Conservation (phyloP, 2,329 filamentous ascomycete genomes). For the Aspergillus fijiensis region DNA sequence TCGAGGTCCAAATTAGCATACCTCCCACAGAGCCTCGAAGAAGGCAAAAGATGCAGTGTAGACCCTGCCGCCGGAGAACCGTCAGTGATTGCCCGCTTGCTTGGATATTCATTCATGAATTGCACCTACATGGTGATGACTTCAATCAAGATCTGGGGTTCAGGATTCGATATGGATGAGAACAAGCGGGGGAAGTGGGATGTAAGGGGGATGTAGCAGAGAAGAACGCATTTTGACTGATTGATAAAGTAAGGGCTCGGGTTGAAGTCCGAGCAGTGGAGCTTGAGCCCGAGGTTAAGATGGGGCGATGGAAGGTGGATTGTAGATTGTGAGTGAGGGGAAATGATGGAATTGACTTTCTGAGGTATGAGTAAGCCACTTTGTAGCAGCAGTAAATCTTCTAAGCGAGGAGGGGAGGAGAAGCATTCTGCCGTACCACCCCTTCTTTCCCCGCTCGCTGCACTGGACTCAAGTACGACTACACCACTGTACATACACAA, state of each 20-base stretch:
- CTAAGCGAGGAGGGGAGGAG: too few species aligned
- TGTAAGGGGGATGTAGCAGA: background rate
- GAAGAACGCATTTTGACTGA: too few species aligned
- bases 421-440: too few species aligned
- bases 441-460: too few species aligned
- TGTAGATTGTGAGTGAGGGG: background rate
- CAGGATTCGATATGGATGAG: too few species aligned
- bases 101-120: background rate
- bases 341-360: background rate
- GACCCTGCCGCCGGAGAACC: slow-evolving; percentile 22
- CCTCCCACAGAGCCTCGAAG: slow-evolving; percentile 67
- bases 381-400: background rate
- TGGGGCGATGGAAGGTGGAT: background rate
- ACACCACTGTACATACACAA: too few species aligned
- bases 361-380: background rate
- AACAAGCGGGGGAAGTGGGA: background rate
- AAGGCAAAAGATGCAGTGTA: slow-evolving; percentile 78
- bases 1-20: slow-evolving; percentile 38
- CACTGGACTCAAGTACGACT: too few species aligned
- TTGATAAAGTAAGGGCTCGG: background rate
- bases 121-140: slow-evolving; percentile 6
- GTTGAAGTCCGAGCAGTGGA: background rate
- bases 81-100: background rate
- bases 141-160: background rate
- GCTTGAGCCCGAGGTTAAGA: slow-evolving; percentile 3